These are phyloP conservation scores for Eimeria tenella DNA, from an alignment of 169 alveolate species.

Conservation along the genomic window DNA sequence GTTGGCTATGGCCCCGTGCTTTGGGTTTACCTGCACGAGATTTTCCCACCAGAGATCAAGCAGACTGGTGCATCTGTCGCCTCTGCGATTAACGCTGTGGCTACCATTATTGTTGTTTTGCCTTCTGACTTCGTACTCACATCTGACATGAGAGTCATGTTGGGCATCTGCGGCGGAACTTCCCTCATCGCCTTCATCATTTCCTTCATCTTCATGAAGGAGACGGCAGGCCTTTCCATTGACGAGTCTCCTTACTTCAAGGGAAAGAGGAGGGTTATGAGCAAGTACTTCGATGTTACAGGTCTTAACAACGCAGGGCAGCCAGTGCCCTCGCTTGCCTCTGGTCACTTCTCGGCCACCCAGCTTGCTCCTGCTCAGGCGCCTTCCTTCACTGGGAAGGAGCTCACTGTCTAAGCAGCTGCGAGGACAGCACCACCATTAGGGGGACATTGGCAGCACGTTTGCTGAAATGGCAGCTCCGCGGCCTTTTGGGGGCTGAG, in stretches of 20 bases:
- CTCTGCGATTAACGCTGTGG: conserved; percentile 87
- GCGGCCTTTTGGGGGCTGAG: too few relatives aligned
- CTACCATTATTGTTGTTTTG: conserved; percentile 86
- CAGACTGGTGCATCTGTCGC: conserved; percentile 89
- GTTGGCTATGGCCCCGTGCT: conserved; percentile 91
- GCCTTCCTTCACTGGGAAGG: neutral
- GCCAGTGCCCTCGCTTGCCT: conserved; percentile 43
- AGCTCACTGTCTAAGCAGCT: neutral
- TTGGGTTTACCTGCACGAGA: conserved; percentile 91
- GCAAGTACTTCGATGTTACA: conserved; percentile 68
- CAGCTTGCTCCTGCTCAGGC: neutral
- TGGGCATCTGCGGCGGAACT: conserved; percentile 84
- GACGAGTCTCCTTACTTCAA: conserved; percentile 82
- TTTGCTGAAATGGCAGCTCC: too few relatives aligned
- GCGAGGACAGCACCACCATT: too few relatives aligned
- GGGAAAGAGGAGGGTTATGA: conserved; percentile 61
- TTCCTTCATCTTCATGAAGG: conserved; percentile 86
- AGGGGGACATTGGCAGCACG: too few relatives aligned
- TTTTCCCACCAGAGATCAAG: conserved; percentile 89
- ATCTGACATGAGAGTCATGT: conserved; percentile 81
- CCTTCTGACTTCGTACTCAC: conserved; percentile 86
- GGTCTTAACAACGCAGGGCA: conserved; percentile 52
- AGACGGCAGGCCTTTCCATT: conserved; percentile 87
- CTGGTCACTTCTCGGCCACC: conserved; percentile 38
- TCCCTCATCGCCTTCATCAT: conserved; percentile 82